Base-by-base conservation (phyloP, 805 yeast species). In the Saccharomycopsis sp. region DNA sequence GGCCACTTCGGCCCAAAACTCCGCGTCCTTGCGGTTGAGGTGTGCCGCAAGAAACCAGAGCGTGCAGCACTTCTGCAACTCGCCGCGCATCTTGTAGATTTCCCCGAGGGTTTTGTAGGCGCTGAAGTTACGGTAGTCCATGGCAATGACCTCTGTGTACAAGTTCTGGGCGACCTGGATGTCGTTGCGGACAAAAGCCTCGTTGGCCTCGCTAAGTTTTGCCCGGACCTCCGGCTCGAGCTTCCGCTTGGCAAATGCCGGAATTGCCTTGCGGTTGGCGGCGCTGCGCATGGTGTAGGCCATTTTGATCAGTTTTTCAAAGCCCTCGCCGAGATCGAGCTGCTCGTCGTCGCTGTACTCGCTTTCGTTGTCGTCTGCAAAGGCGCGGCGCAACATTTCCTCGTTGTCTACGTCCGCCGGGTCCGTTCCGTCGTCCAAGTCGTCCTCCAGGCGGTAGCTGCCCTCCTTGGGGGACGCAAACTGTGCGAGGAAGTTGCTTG, bases 91-190 rank as follows among this genome's bases (percentile, higher is more conserved):
- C 57, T 82, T 78, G 63, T 87, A 85, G 52, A 92, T 87, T 66
- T 89, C 96, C 52, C 97, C 97, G 51, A 91, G 72, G 0, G 95
- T 87, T 65, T 87, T 85, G 74, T 91, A 91, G 0, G 97, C 97
- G 51, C 87, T 82, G 68, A 82, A 85, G 67, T 88, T 87, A 63
- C 81, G 80, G 14, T 89, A 85, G 66, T 91, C 97, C 56, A 83
- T 76, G 64, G 84, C 83, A 60, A 92, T 84, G 12, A 90, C 95
- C 61, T 82, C 89, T 63, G 76, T 73, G 70, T 79, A 91, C 53
- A 78, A 67, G 54, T 79, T 71, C 63, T 81, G 78, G 0, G 95
- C 92, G 0, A 72, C 75, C 34, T 77, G 80, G 18, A 80, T 76
- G 64, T 87, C 85, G 53, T 78, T 78, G 34, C 79, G 67, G 1